Conservation (phyloP, 805 yeast genomes). For the Starmera amethionina region DNA sequence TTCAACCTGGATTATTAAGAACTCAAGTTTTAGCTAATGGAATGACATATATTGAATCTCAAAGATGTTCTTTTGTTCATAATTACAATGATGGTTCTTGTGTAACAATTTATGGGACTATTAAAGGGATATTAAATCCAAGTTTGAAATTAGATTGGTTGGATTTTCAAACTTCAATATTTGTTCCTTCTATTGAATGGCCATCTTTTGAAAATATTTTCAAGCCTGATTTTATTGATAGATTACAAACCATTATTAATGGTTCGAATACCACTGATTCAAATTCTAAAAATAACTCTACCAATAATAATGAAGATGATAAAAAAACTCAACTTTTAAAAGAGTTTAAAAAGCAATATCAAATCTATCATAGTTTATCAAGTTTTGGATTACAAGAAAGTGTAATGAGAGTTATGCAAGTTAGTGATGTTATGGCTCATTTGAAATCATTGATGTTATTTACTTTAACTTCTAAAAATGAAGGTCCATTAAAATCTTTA, state of each 20-base stretch:
- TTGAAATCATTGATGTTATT: constrained; percentile 55
- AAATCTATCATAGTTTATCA: constrained; percentile 38
- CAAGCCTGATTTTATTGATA: not conserved
- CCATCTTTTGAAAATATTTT: constrained; percentile 32
- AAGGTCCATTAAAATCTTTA: constrained; percentile 47
- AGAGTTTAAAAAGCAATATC: constrained; percentile 27
- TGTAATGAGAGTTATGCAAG: constrained; percentile 63
- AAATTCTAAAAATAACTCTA: constrained; percentile 1
- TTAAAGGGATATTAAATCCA: constrained; percentile 53
- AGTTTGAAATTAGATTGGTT: constrained; percentile 62
- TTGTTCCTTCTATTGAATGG: constrained; percentile 37
- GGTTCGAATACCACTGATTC: constrained; percentile 1
- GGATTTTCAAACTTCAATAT: constrained; percentile 44
- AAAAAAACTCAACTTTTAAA: constrained; percentile 14
- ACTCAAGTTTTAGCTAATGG: constrained; percentile 47
- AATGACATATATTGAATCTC: constrained; percentile 42
- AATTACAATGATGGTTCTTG: constrained; percentile 64
- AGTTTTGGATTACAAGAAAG: constrained; percentile 55
- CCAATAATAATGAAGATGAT: constrained; percentile 1
- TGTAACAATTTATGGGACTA: constrained; percentile 50
- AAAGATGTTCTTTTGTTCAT: constrained; percentile 36
- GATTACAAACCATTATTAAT: no score
- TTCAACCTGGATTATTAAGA: constrained; percentile 36
- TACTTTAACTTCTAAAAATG: constrained; percentile 35
- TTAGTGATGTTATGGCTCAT: constrained; percentile 70